A percentile compares a stretch with the other conserved stretches of the same genome.
These are phyloP conservation scores for Curvularia sp. DNA, from an alignment of 2,329 filamentous ascomycete genomes.

Conservation along the genomic window DNA sequence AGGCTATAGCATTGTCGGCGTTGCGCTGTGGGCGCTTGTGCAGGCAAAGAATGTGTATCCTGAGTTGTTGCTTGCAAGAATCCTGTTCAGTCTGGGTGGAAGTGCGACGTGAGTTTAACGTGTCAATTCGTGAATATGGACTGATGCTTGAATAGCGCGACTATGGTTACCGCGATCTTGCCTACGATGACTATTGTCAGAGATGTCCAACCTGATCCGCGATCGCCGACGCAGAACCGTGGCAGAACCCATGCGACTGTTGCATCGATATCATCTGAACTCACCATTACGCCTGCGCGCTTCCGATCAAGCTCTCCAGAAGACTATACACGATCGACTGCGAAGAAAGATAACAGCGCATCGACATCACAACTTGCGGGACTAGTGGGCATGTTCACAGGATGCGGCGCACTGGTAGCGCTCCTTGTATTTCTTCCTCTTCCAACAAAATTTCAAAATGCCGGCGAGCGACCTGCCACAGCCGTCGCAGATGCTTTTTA, in stretches of 20 bases:
- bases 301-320: slow-evolving; percentile 48
- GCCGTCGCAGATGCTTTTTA: slow-evolving; percentile 89
- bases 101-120: slow-evolving; percentile 72
- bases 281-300: slow-evolving; percentile 72
- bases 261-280: slow-evolving; percentile 74
- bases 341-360: slow-evolving; percentile 36
- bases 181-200: slow-evolving; percentile 67
- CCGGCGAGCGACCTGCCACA: slow-evolving; percentile 73
- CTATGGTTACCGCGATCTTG: slow-evolving; percentile 96
- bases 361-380: slow-evolving; percentile 76
- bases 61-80: slow-evolving; percentile 79
- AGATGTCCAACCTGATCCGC: slow-evolving; percentile 33
- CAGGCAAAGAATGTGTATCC: slow-evolving; percentile 89
- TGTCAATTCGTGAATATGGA: not conserved
- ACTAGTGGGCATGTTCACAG: slow-evolving; percentile 89
- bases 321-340: slow-evolving; percentile 18
- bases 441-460: slow-evolving; percentile 77
- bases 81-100: slow-evolving; percentile 89
- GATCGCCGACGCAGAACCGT: slow-evolving; percentile 34
- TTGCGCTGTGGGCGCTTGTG: slow-evolving; percentile 80
- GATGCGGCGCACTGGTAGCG: slow-evolving; percentile 87
- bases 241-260: slow-evolving; percentile 64
- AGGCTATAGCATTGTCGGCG: slow-evolving; percentile 81
- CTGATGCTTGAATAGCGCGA: slow-evolving; percentile 59
- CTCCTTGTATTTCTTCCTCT: slow-evolving; percentile 83